Percentiles rank a stretch among this genome's conserved stretches.
These are phyloP conservation scores for Naganishia antarctica DNA, from an alignment of 768 basidiomycete species.

Conservation along the genomic window DNA sequence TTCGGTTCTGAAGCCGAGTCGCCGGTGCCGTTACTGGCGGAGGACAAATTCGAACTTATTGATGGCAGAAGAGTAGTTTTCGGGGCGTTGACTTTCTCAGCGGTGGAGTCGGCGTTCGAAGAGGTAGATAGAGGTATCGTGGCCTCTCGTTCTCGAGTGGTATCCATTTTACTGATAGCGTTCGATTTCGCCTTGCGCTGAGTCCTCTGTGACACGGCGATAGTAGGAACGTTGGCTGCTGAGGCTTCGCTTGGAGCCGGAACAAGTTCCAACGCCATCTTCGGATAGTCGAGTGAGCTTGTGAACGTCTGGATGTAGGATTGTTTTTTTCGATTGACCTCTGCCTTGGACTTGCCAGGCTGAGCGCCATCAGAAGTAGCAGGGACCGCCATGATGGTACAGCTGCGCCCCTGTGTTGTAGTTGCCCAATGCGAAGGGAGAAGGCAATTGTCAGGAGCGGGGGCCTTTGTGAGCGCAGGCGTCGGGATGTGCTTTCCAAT, in stretches of 20 bases:
- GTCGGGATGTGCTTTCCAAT: too few species aligned
- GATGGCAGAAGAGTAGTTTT: slow-evolving; percentile 1
- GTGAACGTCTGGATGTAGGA: slow-evolving; percentile 25
- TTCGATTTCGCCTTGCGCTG: slow-evolving; percentile 42
- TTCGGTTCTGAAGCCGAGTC: slow-evolving; percentile 14
- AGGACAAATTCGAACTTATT: not conserved
- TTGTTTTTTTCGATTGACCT: slow-evolving; percentile 17
- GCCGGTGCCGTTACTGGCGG: not conserved
- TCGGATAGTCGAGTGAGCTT: slow-evolving; percentile 24
- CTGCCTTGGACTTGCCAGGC: slow-evolving; percentile 11
- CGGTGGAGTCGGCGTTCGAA: slow-evolving; percentile 18
- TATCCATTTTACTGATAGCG: slow-evolving; percentile 39
- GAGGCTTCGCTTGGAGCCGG: not conserved
- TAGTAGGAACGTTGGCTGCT: not conserved
- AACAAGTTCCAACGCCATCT: not conserved
- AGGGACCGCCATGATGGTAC: slow-evolving; percentile 13
- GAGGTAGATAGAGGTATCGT: slow-evolving; percentile 1
- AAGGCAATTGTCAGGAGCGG: not conserved
- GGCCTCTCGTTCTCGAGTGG: slow-evolving; percentile 15
- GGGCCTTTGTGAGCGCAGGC: too few species aligned
- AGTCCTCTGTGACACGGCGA: slow-evolving; percentile 21
- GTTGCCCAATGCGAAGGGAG: not conserved
- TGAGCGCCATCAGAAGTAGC: not conserved
- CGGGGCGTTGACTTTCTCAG: not conserved
- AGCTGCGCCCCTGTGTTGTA: not conserved